phyloP scores from a whole-genome alignment of 768 basidiomycete species.

The Calocera viscosa region DNA sequence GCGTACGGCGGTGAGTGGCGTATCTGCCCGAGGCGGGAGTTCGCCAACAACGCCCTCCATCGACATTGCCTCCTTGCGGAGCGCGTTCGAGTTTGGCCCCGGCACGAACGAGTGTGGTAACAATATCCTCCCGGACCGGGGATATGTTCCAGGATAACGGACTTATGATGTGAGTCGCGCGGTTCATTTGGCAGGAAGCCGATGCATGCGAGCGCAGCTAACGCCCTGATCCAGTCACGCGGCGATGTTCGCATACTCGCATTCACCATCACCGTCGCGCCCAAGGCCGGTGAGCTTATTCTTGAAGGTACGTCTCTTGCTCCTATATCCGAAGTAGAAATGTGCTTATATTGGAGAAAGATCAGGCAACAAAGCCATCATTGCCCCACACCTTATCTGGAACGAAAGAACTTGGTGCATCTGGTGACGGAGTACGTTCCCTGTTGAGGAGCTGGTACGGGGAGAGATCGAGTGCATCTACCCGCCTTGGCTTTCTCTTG shows the following conservation, averaged over 20 bases:
- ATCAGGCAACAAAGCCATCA: no score
- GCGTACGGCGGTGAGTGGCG: constrained; percentile 11
- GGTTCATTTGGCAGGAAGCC: background rate
- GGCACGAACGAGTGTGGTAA: background rate
- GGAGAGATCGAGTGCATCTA: no score
- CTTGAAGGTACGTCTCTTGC: no score
- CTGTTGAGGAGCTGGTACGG: no score
- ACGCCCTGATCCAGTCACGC: background rate
- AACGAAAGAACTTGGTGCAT: no score
- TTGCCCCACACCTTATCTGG: no score
- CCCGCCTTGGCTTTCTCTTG: no score
- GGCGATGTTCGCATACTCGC: background rate
- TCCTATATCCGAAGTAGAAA: no score
- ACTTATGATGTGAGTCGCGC: background rate
- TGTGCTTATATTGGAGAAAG: no score
- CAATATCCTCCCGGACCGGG: background rate
- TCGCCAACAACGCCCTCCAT: constrained; percentile 6
- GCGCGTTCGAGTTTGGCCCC: background rate
- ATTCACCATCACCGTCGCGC: no score
- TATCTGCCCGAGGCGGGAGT: constrained; percentile 10
- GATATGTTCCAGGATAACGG: background rate
- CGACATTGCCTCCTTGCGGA: background rate
- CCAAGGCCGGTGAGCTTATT: no score
- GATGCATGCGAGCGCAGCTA: background rate
- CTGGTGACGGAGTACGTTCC: no score